A percentile compares a stretch with the other conserved stretches of the same genome.
Evolutionary conservation across 352 stramenopile genomes (phyloP).

Genomic region (Globisporangium nagaii): DNA sequence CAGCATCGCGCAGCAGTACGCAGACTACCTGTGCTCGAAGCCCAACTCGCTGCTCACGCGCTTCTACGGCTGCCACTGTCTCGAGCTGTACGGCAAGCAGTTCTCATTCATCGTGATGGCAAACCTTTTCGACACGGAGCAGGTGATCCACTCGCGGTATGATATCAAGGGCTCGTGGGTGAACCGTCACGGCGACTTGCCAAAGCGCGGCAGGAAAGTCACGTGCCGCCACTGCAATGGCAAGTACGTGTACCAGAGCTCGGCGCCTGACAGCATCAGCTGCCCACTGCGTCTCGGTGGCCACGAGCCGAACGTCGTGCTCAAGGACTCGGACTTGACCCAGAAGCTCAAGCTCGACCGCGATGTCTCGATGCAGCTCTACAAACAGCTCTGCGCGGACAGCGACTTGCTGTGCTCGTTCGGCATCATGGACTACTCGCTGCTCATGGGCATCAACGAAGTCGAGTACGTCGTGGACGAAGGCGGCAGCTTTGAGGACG

Average conservation of each 20-base stretch:
- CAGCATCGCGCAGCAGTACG: slow-evolving; percentile 84
- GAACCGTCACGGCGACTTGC: slow-evolving; percentile 73
- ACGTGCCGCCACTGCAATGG: slow-evolving; percentile 87
- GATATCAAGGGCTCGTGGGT: slow-evolving; percentile 92
- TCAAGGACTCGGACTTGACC: slow-evolving; percentile 87
- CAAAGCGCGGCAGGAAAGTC: slow-evolving; percentile 84
- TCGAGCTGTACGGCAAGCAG: slow-evolving; percentile 88
- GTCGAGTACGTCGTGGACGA: slow-evolving; percentile 86
- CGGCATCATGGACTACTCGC: slow-evolving; percentile 91
- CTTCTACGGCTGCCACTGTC: slow-evolving; percentile 88
- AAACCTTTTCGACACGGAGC: slow-evolving; percentile 88
- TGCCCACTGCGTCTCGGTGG: slow-evolving; percentile 69
- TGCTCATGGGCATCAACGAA: slow-evolving; percentile 88
- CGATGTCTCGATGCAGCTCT: slow-evolving; percentile 61
- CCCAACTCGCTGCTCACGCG: slow-evolving; percentile 83
- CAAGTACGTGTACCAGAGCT: slow-evolving; percentile 76
- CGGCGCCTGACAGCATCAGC: slow-evolving; percentile 58
- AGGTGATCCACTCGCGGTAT: slow-evolving; percentile 84
- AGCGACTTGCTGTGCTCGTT: slow-evolving; percentile 79
- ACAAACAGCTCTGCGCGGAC: slow-evolving; percentile 77
- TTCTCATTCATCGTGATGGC: slow-evolving; percentile 92
- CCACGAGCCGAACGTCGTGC: slow-evolving; percentile 85
- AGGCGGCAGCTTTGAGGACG: slow-evolving; percentile 29
- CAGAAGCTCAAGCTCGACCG: slow-evolving; percentile 85
- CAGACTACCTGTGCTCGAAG: slow-evolving; percentile 81